Conservation (phyloP, 208 protist genomes). For the Lotmaria passim region DNA sequence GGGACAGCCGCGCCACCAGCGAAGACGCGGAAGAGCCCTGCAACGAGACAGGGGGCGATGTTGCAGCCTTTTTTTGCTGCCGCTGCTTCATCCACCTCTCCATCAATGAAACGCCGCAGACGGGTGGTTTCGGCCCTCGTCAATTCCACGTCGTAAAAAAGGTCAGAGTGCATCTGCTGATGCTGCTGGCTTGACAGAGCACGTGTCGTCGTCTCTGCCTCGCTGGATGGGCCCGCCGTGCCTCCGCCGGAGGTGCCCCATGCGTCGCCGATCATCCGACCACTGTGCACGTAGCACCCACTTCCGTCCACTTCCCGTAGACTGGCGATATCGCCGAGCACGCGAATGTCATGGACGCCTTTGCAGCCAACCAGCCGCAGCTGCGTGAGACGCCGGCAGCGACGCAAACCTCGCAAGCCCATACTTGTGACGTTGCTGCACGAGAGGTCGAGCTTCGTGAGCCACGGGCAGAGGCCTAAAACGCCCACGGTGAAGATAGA, state of each 20-base stretch:
- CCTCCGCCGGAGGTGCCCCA: neutral
- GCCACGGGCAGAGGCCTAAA: slow-evolving; percentile 17
- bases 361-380: slow-evolving; percentile 23
- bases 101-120: neutral
- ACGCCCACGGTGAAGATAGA: slow-evolving; percentile 16
- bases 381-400: slow-evolving; percentile 9
- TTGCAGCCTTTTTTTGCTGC: no score
- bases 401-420: slow-evolving; percentile 15
- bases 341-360: slow-evolving; percentile 16
- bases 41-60: no score
- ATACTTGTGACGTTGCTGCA: slow-evolving; percentile 21
- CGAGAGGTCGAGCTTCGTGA: slow-evolving; percentile 26
- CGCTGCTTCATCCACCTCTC: neutral
- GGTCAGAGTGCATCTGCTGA: neutral
- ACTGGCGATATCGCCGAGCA: neutral
- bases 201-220: no score
- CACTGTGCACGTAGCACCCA: slow-evolving; percentile 21
- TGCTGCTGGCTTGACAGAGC: neutral
- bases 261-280: slow-evolving; percentile 2
- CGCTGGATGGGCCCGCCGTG: neutral
- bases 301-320: slow-evolving; percentile 18
- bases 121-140: neutral
- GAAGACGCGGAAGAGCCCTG: no score
- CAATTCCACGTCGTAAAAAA: neutral
- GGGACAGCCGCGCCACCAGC: neutral